A percentile compares a stretch with the other conserved stretches of the same genome.
phyloP scores from a whole-genome alignment of 2,329 filamentous ascomycete species.

The Arthrobotrys iridis region DNA sequence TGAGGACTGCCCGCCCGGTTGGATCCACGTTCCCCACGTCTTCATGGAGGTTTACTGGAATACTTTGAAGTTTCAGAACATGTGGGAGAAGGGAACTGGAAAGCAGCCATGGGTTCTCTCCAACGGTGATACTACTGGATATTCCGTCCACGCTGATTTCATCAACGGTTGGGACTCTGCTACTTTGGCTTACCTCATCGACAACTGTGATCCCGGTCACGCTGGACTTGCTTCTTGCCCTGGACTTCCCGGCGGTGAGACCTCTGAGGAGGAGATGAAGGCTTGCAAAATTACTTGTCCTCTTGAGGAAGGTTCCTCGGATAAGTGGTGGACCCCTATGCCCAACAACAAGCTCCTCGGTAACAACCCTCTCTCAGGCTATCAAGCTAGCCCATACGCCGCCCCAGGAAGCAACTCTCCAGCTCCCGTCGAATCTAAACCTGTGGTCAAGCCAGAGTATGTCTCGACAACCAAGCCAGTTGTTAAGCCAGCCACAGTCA shows the following conservation, averaged over 20 bases:
- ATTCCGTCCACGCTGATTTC: conserved; percentile 68
- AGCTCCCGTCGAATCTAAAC: conserved; percentile 3
- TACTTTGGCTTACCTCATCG: conserved; percentile 62
- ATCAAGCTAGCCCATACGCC: conserved; percentile 29
- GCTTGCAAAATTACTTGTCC: conserved; percentile 51
- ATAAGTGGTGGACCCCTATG: conserved; percentile 18
- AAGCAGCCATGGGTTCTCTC: conserved; percentile 76
- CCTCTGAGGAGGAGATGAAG: conserved; percentile 50
- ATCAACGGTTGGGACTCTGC: conserved; percentile 65
- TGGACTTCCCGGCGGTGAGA: conserved; percentile 39
- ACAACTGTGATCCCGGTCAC: conserved; percentile 50
- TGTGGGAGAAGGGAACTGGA: conserved; percentile 66
- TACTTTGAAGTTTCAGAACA: conserved; percentile 66
- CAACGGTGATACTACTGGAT: conserved; percentile 78
- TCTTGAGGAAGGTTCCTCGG: conserved; percentile 32
- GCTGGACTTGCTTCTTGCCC: conserved; percentile 37
- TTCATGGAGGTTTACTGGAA: conserved; percentile 89
- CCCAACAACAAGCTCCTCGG: conserved; percentile 48
- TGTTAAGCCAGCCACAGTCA: neutral
- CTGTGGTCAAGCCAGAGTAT: neutral
- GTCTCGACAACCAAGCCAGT: neutral
- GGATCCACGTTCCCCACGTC: conserved; percentile 75
- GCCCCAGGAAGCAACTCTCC: conserved; percentile 15
- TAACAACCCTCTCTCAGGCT: conserved; percentile 42
- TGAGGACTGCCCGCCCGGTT: conserved; percentile 74